Evolutionary conservation across 192 early-diverging fungal species (phyloP).

Genomic region (Backusella sp.): DNA sequence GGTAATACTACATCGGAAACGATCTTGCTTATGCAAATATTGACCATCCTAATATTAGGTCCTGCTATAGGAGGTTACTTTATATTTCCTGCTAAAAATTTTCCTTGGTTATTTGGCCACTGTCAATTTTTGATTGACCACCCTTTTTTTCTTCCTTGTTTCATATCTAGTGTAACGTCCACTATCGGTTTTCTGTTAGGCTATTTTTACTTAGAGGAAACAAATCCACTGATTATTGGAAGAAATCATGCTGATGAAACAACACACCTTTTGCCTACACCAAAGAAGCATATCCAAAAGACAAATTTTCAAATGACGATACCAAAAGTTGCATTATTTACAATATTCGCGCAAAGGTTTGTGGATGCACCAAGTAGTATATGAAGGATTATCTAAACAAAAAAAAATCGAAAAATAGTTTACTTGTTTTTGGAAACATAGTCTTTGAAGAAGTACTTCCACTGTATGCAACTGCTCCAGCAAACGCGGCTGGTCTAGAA

Average conservation of each 20-base stretch:
- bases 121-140: constrained; percentile 57
- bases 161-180: constrained; percentile 60
- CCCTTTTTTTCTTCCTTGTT: constrained; percentile 86
- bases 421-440: constrained; percentile 48
- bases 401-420: background rate
- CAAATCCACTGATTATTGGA: constrained; percentile 28
- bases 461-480: constrained; percentile 9
- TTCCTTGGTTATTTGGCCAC: constrained; percentile 60
- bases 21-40: background rate
- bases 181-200: constrained; percentile 64
- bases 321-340: background rate
- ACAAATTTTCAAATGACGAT: background rate
- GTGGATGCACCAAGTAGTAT: background rate
- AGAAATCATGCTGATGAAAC: background rate
- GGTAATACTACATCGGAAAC: background rate
- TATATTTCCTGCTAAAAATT: constrained; percentile 64
- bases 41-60: background rate
- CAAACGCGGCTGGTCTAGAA: constrained; percentile 42
- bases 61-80: constrained; percentile 81
- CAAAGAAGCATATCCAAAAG: background rate
- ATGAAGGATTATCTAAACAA: background rate
- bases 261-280: background rate
- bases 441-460: constrained; percentile 50
- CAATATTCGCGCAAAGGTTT: background rate
- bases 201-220: constrained; percentile 61